These are phyloP conservation scores for Dendrostoma leiphaemia DNA, from an alignment of 2,329 filamentous ascomycete genomes.

Conservation along the genomic window DNA sequence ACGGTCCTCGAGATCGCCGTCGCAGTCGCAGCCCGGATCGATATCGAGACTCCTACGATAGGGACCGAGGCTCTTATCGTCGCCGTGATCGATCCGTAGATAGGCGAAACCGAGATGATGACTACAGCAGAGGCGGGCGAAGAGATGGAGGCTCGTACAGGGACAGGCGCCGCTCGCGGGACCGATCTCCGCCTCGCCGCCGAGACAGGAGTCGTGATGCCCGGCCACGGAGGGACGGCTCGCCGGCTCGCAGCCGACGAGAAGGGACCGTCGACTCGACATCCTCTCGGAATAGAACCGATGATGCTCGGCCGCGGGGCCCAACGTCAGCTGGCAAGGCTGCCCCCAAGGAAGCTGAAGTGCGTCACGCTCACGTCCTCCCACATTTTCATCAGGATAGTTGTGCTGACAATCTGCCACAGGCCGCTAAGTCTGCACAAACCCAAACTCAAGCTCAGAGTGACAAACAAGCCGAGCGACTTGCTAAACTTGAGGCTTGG, in stretches of 20 bases:
- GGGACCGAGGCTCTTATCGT: constrained; percentile 55
- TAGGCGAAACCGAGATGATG: constrained; percentile 52
- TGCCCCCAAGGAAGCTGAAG: constrained; percentile 53
- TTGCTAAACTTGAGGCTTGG: constrained; percentile 85
- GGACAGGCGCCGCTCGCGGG: constrained; percentile 65
- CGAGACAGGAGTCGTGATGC: constrained; percentile 64
- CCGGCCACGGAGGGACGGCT: constrained; percentile 70
- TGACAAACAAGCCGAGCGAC: constrained; percentile 75
- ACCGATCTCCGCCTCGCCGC: constrained; percentile 56
- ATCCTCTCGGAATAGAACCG: constrained; percentile 62
- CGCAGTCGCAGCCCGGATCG: constrained; percentile 60
- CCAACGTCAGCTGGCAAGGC: constrained; percentile 48
- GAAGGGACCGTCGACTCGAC: constrained; percentile 69
- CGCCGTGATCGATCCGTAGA: constrained; percentile 70
- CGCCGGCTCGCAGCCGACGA: constrained; percentile 60
- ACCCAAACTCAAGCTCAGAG: constrained; percentile 59
- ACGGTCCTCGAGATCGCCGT: constrained; percentile 51
- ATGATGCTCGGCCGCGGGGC: constrained; percentile 57
- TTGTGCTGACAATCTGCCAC: constrained; percentile 27
- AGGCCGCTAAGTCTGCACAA: constrained; percentile 54
- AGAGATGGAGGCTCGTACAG: constrained; percentile 49
- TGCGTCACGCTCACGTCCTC: constrained; percentile 38
- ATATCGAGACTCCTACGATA: constrained; percentile 53
- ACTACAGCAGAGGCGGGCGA: constrained; percentile 58
- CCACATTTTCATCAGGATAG: not conserved